Percentiles rank a stretch among this genome's conserved stretches.
phyloP scores from a whole-genome alignment of 192 early-diverging fungal species.

The Gaertneriomyces sp. region DNA sequence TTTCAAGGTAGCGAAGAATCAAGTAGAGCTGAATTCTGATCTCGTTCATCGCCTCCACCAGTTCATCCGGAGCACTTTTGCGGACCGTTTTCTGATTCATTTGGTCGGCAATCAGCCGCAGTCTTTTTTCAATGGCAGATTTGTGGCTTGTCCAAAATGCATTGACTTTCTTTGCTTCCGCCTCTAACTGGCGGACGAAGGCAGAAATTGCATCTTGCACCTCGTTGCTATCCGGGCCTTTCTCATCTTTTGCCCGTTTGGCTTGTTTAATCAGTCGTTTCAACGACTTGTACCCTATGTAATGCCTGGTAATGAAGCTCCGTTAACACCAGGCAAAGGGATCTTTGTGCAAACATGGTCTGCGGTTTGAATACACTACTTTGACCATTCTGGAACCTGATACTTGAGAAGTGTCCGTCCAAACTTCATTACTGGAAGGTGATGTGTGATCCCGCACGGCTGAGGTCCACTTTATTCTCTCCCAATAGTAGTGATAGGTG shows the following conservation, averaged over 20 bases:
- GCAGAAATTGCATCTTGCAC: slow-evolving; percentile 5
- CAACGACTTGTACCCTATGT: slow-evolving; percentile 27
- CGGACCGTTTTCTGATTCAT: not conserved
- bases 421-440: slow-evolving; percentile 23
- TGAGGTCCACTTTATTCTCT: too few species aligned
- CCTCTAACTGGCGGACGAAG: slow-evolving; percentile 14
- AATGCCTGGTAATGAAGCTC: slow-evolving; percentile 14
- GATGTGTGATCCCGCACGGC: too few species aligned
- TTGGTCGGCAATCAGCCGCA: slow-evolving; percentile 9
- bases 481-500: too few species aligned
- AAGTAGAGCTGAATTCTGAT: slow-evolving; percentile 23
- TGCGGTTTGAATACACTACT: slow-evolving; percentile 8
- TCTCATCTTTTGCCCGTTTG: not conserved
- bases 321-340: not conserved
- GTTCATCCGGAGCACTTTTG: slow-evolving; percentile 4
- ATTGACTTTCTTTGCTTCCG: slow-evolving; percentile 24
- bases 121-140: slow-evolving; percentile 7
- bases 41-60: slow-evolving; percentile 26
- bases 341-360: not conserved
- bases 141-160: slow-evolving; percentile 19
- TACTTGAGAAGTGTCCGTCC: slow-evolving; percentile 23
- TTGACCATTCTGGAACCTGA: slow-evolving; percentile 26
- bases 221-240: not conserved
- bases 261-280: slow-evolving; percentile 22
- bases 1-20: slow-evolving; percentile 24